Base-by-base conservation (phyloP, 768 basidiomycete species). In the Ramaria sp. region DNA sequence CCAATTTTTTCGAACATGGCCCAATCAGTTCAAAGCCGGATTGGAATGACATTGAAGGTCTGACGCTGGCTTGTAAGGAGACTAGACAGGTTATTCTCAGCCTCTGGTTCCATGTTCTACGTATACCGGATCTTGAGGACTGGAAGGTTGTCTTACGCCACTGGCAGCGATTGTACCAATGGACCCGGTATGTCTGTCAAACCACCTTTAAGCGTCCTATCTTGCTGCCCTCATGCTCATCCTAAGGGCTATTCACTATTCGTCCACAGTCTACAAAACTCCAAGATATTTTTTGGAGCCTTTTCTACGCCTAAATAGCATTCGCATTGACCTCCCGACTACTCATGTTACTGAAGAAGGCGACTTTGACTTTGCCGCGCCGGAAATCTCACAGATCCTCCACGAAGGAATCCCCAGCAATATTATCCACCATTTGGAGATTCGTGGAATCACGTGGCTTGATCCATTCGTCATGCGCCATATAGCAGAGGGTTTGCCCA, bases 281-380 rank as follows among this genome's bases (percentile, higher is more conserved):
- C 54, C 54, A 9, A 47, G 13, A 33, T 47, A 17, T 13, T 17
- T 47, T 15, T 33, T 55, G 17, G 41, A 45, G 17, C 31, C 30
- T n/a, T 55, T 55, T 24, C 12, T 17, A 7, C 41, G 54, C 22
- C 31, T 55, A 7, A 27, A 43, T 15, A 55, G 15, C 22, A n/a
- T 55, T 15, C 54, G 54, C 7, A 55, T 55, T 11, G 54, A 47
- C 42, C 46, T 55, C 37, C 54, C 54, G 9, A 45, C 22, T 2
- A 53, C 52, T 5, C 54, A 55, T 17, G 22, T 55, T n/a, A 43
- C 43, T 34, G 17, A n/a, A 22, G 24, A 22, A 34, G 54, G 43
- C 30, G 54, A 55, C 24, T 45, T 45, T 46, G 54, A 55, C 43
- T 45, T 47, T 19, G 54, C 42, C 15, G 41, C 54, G 20, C 27